Base-by-base conservation (phyloP, 2,329 filamentous ascomycete genomes). In the Aspergillus japonicus region DNA sequence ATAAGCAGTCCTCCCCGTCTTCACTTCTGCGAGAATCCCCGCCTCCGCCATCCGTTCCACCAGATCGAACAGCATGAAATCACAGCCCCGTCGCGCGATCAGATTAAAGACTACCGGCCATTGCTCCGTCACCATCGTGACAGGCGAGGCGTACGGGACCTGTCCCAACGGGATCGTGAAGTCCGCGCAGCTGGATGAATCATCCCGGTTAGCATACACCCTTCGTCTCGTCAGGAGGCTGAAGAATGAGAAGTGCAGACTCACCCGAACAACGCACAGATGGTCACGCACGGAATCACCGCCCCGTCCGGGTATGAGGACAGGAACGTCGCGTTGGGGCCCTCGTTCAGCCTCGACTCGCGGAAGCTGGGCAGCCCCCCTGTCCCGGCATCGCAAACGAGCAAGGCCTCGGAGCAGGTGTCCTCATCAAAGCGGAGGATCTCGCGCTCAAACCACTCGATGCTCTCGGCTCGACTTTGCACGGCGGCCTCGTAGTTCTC, bases 401-500 rank as follows among this genome's bases (percentile, higher is more conserved):
- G 56, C 24, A 74, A 19, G 4, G 65, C 58, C 1, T 69, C 65
- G 5, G 70, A 72, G 63, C 73, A 75, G 7, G 66, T 59, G 1
- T 65, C 47, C 7, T 47, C 11, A 8, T 58, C 64, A 21, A 64
- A 61, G 7, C 50, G 19, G 4, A 73, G 63, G 10, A 74, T 61
- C 33, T 66, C 54, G 1, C 49, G 51, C 55, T 72, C 71, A 56
- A 74, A 73, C 72, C 72, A 63, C 12, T 57, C 42, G 4, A 59
- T 54, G 2, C 47, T 42, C 21, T 4, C n/a, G 5, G 56, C 49
- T 23, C 59, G 57, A 3, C 42, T 42, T 0, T 12, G 26, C 16
- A 62, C n/a, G 4, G 62, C 56, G 11, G 29, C 39, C 33, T 53
- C 14, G 52, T 60, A 64, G 3, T 47, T 55, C 3, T 50, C 5